Evolutionary conservation across 1,284 basidiomycete genomes (phyloP), one percentile per base, ranked within the genome.

Genomic region (Pseudomicrostroma phylloplanum): DNA sequence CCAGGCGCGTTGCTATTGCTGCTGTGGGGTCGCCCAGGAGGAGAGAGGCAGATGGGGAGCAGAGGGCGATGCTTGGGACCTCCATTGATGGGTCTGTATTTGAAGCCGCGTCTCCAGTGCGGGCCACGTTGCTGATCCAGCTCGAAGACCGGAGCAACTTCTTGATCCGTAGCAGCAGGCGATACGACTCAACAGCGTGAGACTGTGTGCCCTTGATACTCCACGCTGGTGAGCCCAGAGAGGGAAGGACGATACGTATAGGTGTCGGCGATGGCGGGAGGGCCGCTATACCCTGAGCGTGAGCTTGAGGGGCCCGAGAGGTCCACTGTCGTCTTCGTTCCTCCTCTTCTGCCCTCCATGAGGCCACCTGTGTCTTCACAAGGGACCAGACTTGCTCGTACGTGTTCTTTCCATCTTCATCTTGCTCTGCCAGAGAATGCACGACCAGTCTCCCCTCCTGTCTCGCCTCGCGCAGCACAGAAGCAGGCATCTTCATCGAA

Each of bases 131-230:
- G 46, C 46, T 7, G 12, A 48, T n/a, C 51, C 51, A 54, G 6
- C 21, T 26, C 6, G 17, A 23, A 15, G n/a, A 26, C 25, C 51
- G 51, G 21, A 54, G 17, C 17, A 54, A 25, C 8, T 13, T 25
- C 13, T 54, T 54, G 51, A 54, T 6, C 15, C 51, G 51, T 15
- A 54, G 51, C 17, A 54, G 51, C 13, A 54, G 21, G 13, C 51
- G 51, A 15, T 54, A 54, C 13, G 51, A 19, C 46, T 48, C 46
- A 6, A 15, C 51, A 25, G 17, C 21, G 51, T 54, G 51, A 6
- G 13, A 15, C 21, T 13, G 51, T 6, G 3, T 15, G 21, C 21
- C 3, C 6, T 19, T 19, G 51, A 25, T 19, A 15, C 17, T 54
- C 51, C 51, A 54, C 6, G 51, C n/a, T 17, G 51, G 51, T 2